phyloP scores from a whole-genome alignment of 2,329 filamentous ascomycete genomes.

The Pezicula radicicola region DNA sequence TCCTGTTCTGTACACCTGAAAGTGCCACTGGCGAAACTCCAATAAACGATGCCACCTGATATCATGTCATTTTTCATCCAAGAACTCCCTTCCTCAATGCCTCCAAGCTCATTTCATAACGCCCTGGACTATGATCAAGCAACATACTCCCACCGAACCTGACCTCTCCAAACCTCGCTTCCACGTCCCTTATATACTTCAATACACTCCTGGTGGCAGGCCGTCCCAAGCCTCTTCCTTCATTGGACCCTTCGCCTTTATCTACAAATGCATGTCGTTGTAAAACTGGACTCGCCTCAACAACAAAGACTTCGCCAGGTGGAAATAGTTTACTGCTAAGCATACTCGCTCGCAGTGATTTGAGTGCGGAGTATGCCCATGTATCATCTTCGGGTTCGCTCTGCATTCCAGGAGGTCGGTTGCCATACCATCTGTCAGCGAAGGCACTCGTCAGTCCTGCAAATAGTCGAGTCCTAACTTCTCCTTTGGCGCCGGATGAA shows the following conservation, averaged over 20 bases:
- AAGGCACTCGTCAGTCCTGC: conserved; percentile 60
- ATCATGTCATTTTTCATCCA: conserved; percentile 3
- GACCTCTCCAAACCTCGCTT: conserved; percentile 66
- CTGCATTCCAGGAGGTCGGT: conserved; percentile 35
- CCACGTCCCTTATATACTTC: conserved; percentile 69
- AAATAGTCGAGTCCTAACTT: conserved; percentile 66
- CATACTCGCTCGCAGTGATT: conserved; percentile 65
- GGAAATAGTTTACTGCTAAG: conserved; percentile 67
- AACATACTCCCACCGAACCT: conserved; percentile 72
- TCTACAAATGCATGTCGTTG: conserved; percentile 62
- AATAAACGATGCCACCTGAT: too few relatives aligned
- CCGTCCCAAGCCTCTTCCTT: conserved; percentile 49
- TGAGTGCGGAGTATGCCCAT: conserved; percentile 68
- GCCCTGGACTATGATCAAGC: conserved; percentile 70
- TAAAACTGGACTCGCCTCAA: conserved; percentile 66
- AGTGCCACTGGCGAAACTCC: too few relatives aligned
- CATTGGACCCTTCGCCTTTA: conserved; percentile 21
- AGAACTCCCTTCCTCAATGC: conserved; percentile 47
- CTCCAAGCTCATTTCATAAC: conserved; percentile 68
- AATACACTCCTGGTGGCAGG: conserved; percentile 68
- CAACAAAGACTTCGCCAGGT: conserved; percentile 72
- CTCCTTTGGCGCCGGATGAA: conserved; percentile 61
- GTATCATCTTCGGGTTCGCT: conserved; percentile 52
- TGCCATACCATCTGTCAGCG: conserved; percentile 55
- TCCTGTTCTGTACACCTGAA: too few relatives aligned